These are phyloP conservation scores for Nigrospora sphaerica DNA, from an alignment of 2,329 filamentous ascomycete genomes.

Conservation along the genomic window DNA sequence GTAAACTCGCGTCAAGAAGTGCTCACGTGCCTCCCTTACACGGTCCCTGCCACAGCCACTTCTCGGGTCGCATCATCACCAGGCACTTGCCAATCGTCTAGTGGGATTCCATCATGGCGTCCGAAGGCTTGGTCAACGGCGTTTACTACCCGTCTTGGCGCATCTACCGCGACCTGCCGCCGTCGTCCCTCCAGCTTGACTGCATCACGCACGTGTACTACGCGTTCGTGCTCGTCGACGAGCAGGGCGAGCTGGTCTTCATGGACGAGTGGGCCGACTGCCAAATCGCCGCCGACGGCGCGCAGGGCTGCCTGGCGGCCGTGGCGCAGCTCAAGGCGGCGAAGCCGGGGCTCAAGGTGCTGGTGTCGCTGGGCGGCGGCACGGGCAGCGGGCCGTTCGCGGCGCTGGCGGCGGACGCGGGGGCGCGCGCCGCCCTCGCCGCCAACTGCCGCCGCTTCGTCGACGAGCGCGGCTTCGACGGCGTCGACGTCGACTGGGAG, in stretches of 20 bases:
- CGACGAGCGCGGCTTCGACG: slow-evolving; percentile 51
- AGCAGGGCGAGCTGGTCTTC: slow-evolving; percentile 33
- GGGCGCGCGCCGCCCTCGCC: slow-evolving; percentile 45
- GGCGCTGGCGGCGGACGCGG: slow-evolving; percentile 40
- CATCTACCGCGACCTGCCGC: slow-evolving; percentile 46
- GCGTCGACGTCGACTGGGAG: slow-evolving; percentile 66
- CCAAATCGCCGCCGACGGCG: slow-evolving; percentile 52
- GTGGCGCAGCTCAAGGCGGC: slow-evolving; percentile 50
- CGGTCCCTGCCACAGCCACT: no score
- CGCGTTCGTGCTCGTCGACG: slow-evolving; percentile 43
- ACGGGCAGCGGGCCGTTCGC: slow-evolving; percentile 56
- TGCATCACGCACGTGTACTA: slow-evolving; percentile 54
- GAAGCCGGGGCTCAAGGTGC: slow-evolving; percentile 47
- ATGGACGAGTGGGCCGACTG: slow-evolving; percentile 60
- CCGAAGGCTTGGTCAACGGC: slow-evolving; percentile 36
- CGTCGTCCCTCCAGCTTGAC: slow-evolving; percentile 44
- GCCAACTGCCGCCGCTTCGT: slow-evolving; percentile 45
- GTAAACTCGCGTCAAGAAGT: no score
- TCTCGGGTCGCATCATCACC: no score
- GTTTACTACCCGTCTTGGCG: slow-evolving; percentile 56
- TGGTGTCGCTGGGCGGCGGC: slow-evolving; percentile 61
- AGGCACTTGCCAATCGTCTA: no score
- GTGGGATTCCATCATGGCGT: slow-evolving; percentile 4
- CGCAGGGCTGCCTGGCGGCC: slow-evolving; percentile 52
- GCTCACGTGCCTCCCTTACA: no score